Base-by-base conservation (phyloP, 345 rosid species). In the Geranium brycei region DNA sequence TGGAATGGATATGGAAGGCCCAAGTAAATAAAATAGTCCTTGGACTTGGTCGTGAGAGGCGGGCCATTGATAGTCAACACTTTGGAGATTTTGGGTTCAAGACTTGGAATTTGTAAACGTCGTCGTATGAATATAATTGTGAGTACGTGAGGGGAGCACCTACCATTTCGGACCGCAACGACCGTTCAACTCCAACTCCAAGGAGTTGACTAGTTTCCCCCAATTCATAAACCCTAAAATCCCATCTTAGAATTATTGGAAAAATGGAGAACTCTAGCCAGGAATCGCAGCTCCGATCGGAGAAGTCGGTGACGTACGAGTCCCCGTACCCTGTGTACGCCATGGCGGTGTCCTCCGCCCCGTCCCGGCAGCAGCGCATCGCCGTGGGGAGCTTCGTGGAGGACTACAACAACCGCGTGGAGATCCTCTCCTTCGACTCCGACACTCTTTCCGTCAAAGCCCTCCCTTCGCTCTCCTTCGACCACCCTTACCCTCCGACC, bases 301-400 rank as follows among this genome's bases (percentile, higher is more conserved):
- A 89, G 12, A 83, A 81, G 70, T 80, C 87, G 73, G 76, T 85
- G 6, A 93, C 96, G 64, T 85, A 90, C 67, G 97, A 93, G 11
- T 87, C 95, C 5, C 90, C 96, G 0, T 79, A 80, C 77, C 90
- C 95, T 4, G 76, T 90, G 69, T 90, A 87, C 75, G 86, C 95
- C 75, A 79, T 90, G 95, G 85, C 99, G 55, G 61, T 93, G 69
- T 86, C 93, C 32, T 77, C 96, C 23, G 31, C 72, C 57, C 74
- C 77, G 38, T 13, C 70, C 64, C 69, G 59, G 19, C 62, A 65
- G 72, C 89, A 78, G 61, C 86, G 86, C 61, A 82, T 93, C 74
- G 97, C 99, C 69, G 74, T 90, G 31, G 99, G 96, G 4, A 85
- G 91, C 78, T 93, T 93, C 82, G 66, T 90, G 28, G 99, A 93